Evolutionary conservation across 345 rosid species (phyloP).

Genomic region (Ricinus communis): DNA sequence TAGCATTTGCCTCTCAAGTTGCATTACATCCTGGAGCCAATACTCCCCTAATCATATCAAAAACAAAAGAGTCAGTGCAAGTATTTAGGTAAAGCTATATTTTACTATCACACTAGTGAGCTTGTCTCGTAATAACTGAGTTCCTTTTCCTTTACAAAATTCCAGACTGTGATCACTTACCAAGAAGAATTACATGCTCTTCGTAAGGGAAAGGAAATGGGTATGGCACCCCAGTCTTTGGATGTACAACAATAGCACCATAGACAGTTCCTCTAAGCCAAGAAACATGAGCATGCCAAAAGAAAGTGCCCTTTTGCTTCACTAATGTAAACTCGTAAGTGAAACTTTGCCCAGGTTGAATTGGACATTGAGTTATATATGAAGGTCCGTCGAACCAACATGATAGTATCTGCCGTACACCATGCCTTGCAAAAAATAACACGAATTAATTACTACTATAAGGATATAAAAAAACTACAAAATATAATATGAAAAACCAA

Average conservation of each 20-base stretch:
- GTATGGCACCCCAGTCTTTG: constrained; percentile 64
- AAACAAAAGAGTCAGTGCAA: background rate
- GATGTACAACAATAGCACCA: constrained; percentile 72
- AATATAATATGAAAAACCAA: too few relatives aligned
- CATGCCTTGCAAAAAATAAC: constrained; percentile 54
- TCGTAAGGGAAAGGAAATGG: constrained; percentile 60
- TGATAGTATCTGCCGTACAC: constrained; percentile 71
- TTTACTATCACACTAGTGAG: too few relatives aligned
- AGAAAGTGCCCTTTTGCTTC: constrained; percentile 73
- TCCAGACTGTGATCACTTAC: too few relatives aligned
- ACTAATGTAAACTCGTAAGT: constrained; percentile 68
- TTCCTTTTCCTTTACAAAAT: too few relatives aligned
- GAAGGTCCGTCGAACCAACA: constrained; percentile 94
- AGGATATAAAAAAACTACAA: background rate
- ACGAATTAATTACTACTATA: too few relatives aligned
- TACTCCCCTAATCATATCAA: constrained; percentile 58
- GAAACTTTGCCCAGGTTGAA: constrained; percentile 68
- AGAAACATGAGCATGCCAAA: constrained; percentile 90
- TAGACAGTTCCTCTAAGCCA: constrained; percentile 80
- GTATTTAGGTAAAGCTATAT: too few relatives aligned
- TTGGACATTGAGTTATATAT: constrained; percentile 86
- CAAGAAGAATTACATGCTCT: constrained; percentile 68
- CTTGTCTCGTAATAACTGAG: too few relatives aligned
- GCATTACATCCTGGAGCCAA: constrained; percentile 65
- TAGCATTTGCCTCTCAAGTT: constrained; percentile 53